phyloP scores from a whole-genome alignment of 129 eudicot genomes.

The Cynara cardunculus region DNA sequence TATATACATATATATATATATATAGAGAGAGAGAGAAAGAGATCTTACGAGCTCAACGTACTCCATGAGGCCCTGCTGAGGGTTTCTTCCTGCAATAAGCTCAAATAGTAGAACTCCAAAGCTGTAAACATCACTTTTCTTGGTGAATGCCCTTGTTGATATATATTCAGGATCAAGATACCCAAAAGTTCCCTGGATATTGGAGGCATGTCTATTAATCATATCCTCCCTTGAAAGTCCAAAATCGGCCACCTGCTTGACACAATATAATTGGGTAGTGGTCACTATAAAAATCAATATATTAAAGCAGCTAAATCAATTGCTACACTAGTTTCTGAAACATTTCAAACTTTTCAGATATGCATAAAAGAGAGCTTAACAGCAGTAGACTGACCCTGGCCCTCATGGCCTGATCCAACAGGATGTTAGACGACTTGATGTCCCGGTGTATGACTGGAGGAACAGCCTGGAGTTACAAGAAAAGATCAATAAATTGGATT shows the following conservation, averaged over 20 bases:
- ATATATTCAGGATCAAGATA: conserved; percentile 98
- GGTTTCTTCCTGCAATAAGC: conserved; percentile 86
- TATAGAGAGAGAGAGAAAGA: conserved; percentile 9
- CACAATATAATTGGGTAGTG: conserved; percentile 1
- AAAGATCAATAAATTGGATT: background rate
- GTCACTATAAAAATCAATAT: conserved; percentile 2
- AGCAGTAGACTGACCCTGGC: conserved; percentile 66
- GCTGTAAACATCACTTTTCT: conserved; percentile 93
- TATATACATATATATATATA: background rate
- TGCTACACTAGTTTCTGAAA: background rate
- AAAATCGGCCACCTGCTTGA: conserved; percentile 81
- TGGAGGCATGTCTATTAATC: conserved; percentile 64
- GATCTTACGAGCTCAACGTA: conserved; percentile 80
- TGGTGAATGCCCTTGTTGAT: conserved; percentile 85
- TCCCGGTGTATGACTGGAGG: conserved; percentile 98
- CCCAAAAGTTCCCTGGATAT: conserved; percentile 89
- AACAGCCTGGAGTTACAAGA: conserved; percentile 61
- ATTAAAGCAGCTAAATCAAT: background rate
- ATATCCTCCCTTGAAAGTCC: conserved; percentile 98
- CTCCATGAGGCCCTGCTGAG: conserved; percentile 96
- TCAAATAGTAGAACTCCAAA: conserved; percentile 89
- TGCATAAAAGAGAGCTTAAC: background rate
- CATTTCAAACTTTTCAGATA: background rate
- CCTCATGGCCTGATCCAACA: conserved; percentile 92
- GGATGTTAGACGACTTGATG: conserved; percentile 88